Evolutionary conservation across 2,329 filamentous ascomycete species (phyloP).

Genomic region (Hypoxylon sp.): DNA sequence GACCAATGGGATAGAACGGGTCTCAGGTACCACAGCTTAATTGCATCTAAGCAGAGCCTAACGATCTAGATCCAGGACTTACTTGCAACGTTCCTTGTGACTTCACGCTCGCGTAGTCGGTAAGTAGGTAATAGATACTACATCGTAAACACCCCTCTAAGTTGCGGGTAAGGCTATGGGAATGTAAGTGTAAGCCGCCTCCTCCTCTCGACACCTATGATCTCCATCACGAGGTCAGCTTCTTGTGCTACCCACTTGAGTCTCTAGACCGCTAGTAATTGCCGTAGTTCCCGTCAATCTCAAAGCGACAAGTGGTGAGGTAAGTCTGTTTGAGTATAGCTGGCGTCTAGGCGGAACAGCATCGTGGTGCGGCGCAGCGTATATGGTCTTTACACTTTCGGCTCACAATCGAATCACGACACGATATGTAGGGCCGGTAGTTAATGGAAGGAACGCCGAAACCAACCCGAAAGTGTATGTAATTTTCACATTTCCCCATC

Average conservation of each 20-base stretch:
- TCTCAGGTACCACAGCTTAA: slow-evolving; percentile 1
- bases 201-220: slow-evolving; percentile 2
- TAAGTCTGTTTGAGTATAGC: not conserved
- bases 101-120: slow-evolving; percentile 10
- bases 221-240: slow-evolving; percentile 20
- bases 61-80: slow-evolving; percentile 27
- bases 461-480: not conserved
- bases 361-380: slow-evolving; percentile 10
- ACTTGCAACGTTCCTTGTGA: slow-evolving; percentile 6
- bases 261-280: slow-evolving; percentile 18
- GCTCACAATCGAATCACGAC: slow-evolving; percentile 7
- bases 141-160: slow-evolving; percentile 14
- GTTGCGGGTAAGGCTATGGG: not conserved
- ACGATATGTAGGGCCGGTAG: slow-evolving; percentile 1
- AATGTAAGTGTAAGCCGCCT: slow-evolving; percentile 13
- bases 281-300: slow-evolving; percentile 24
- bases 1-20: slow-evolving; percentile 1
- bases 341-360: slow-evolving; percentile 1
- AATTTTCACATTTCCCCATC: slow-evolving; percentile 1
- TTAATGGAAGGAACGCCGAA: slow-evolving; percentile 1
- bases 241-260: slow-evolving; percentile 13
- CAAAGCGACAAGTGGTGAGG: slow-evolving; percentile 10
- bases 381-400: slow-evolving; percentile 4
- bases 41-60: slow-evolving; percentile 5
- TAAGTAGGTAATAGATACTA: slow-evolving; percentile 8